Evolutionary conservation across 2,329 filamentous ascomycete genomes (phyloP).

Genomic region (Gnomoniopsis smithogilvyi): DNA sequence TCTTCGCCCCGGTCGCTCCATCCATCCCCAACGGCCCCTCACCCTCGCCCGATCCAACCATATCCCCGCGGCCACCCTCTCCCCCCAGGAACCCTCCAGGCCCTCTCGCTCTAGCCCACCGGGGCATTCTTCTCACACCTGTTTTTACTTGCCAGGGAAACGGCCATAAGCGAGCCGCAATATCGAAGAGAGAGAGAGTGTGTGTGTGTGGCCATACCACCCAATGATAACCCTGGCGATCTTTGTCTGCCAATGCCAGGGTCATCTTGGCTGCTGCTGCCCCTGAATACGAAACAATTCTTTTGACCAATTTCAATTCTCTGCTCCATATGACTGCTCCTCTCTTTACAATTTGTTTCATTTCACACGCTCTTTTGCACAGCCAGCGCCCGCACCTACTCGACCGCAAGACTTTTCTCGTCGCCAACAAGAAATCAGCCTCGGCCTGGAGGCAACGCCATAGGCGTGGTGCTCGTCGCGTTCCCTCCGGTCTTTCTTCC

Average conservation of each 20-base stretch:
- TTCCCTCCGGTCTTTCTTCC: conserved; percentile 35
- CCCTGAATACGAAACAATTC: conserved; percentile 14
- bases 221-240: neutral
- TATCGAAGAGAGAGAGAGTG: neutral
- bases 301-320: conserved; percentile 8
- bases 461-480: conserved; percentile 28
- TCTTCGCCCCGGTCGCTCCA: conserved; percentile 7
- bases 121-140: neutral
- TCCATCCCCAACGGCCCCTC: neutral
- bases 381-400: conserved; percentile 39
- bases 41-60: neutral
- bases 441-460: conserved; percentile 32
- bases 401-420: conserved; percentile 37
- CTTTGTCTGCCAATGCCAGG: neutral
- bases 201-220: too few relatives aligned
- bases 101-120: neutral
- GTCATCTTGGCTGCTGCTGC: neutral
- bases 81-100: conserved; percentile 8
- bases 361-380: conserved; percentile 42
- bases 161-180: neutral
- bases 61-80: neutral
- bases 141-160: neutral
- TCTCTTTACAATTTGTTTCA: conserved; percentile 36
- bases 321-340: conserved; percentile 41
- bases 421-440: conserved; percentile 38